Evolutionary conservation across 73 alveolate species (phyloP).

Genomic region (Stentor roeselii): DNA sequence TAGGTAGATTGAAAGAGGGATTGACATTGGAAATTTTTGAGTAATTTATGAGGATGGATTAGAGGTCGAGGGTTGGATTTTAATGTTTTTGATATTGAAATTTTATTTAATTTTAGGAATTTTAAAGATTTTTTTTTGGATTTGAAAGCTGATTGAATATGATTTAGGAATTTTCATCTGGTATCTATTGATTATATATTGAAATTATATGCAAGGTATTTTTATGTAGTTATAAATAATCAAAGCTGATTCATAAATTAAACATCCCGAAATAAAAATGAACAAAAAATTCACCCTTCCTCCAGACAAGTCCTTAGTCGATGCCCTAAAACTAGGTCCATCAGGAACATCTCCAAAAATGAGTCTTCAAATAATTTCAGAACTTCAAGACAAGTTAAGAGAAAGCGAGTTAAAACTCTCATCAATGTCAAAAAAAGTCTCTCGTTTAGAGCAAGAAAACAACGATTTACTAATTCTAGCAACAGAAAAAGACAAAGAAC

Average conservation of each 20-base stretch:
- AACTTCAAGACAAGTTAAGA: neutral
- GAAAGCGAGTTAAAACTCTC: neutral
- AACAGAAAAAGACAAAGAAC: neutral
- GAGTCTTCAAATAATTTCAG: neutral
- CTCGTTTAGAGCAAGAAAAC: neutral
- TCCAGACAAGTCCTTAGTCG: neutral
- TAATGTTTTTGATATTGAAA: no score
- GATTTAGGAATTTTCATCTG: neutral
- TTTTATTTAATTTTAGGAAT: no score
- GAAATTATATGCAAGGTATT: neutral
- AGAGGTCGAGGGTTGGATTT: no score
- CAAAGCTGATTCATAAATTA: neutral
- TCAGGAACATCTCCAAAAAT: neutral
- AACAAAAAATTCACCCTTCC: neutral
- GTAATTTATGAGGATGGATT: no score
- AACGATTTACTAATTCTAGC: neutral
- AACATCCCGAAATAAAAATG: neutral
- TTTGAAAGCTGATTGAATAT: no score
- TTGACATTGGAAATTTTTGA: no score
- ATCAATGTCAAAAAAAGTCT: no score
- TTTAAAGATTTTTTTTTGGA: no score
- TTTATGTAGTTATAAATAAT: no score
- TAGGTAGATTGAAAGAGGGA: no score
- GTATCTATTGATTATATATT: no score
- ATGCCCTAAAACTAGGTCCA: neutral